Evolutionary conservation across 306 rosid genomes (phyloP).

Genomic region (Pyrus bretschneideri): DNA sequence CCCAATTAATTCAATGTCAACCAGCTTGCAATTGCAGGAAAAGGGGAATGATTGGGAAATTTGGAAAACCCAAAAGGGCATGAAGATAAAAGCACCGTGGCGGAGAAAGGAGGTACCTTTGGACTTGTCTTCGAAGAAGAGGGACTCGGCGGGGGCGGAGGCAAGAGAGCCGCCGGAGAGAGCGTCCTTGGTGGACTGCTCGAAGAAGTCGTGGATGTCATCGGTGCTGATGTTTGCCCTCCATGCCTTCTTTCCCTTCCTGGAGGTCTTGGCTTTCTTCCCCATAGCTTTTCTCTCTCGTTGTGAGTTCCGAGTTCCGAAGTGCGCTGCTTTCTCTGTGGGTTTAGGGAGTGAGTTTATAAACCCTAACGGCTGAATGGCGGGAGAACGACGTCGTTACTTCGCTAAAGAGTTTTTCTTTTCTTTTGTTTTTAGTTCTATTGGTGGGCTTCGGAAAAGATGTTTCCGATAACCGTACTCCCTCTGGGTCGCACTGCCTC

Average conservation of each 20-base stretch:
- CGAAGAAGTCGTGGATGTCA: constrained; percentile 67
- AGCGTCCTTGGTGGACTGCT: constrained; percentile 72
- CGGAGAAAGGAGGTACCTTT: constrained; percentile 27
- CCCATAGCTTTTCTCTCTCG: constrained; percentile 38
- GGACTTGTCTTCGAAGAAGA: constrained; percentile 66
- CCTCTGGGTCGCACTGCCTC: too few species aligned
- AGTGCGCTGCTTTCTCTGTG: background rate
- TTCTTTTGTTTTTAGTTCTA: too few species aligned
- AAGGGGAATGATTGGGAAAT: background rate
- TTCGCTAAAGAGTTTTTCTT: background rate
- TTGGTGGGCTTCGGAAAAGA: too few species aligned
- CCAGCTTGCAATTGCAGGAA: background rate
- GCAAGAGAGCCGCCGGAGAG: constrained; percentile 65
- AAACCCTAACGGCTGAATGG: background rate
- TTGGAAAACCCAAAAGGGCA: background rate
- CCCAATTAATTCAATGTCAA: background rate
- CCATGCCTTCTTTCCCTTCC: constrained; percentile 92
- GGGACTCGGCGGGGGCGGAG: constrained; percentile 44
- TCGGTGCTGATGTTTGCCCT: constrained; percentile 73
- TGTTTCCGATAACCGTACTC: background rate
- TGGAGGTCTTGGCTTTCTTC: constrained; percentile 65
- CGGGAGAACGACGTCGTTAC: background rate
- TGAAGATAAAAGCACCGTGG: background rate
- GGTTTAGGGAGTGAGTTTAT: background rate
- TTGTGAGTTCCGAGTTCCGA: too few species aligned